Conservation (phyloP, 495 filamentous ascomycete species). For the Trypethelium eluteriae region DNA sequence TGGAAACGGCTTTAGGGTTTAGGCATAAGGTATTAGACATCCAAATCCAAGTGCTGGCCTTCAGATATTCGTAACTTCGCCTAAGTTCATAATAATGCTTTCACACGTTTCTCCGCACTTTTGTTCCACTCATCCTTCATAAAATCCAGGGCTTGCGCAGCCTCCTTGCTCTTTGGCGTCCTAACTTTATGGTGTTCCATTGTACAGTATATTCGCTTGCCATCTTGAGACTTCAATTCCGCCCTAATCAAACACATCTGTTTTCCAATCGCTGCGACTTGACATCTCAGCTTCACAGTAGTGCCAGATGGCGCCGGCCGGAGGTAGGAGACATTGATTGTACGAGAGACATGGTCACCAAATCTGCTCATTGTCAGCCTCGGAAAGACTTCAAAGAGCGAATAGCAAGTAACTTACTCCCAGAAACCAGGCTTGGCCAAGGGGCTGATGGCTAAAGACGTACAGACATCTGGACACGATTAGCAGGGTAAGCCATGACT, state of each 20-base stretch:
- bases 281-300: not conserved
- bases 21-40: too few relatives aligned
- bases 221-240: not conserved
- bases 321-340: slow-evolving; percentile 8
- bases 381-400: not conserved
- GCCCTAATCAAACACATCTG: slow-evolving; percentile 9
- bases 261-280: slow-evolving; percentile 1
- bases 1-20: too few relatives aligned
- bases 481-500: not conserved
- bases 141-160: not conserved
- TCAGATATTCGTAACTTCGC: too few relatives aligned
- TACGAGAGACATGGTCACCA: slow-evolving; percentile 6
- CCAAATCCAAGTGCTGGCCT: too few relatives aligned
- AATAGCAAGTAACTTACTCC: not conserved
- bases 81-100: not conserved
- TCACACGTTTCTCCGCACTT: not conserved
- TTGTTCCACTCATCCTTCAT: not conserved
- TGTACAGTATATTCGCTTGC: not conserved
- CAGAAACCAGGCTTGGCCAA: slow-evolving; percentile 1
- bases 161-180: not conserved
- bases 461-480: slow-evolving; percentile 1
- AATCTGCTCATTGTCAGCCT: not conserved
- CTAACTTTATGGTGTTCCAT: slow-evolving; percentile 7
- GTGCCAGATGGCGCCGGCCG: not conserved
- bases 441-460: slow-evolving; percentile 2